phyloP scores from a whole-genome alignment of 129 eudicot genomes.

The Helianthus tuberosus region DNA sequence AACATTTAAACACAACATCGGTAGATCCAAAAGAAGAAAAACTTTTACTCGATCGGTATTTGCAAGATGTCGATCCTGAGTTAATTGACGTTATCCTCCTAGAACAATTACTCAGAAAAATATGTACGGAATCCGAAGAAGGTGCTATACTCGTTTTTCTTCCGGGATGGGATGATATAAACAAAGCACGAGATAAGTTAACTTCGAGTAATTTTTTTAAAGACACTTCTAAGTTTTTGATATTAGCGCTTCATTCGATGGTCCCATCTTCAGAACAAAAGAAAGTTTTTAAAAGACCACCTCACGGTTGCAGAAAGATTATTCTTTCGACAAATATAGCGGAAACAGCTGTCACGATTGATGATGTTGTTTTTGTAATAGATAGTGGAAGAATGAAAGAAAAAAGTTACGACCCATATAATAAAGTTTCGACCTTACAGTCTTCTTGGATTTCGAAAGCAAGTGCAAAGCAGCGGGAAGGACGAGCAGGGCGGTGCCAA shows the following conservation, averaged over 20 bases:
- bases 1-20: constrained; percentile 40
- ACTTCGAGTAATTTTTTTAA: constrained; percentile 52
- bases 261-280: constrained; percentile 85
- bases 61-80: constrained; percentile 65
- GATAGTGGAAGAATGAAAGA: constrained; percentile 98
- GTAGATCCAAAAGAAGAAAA: constrained; percentile 58
- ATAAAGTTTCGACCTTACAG: constrained; percentile 89
- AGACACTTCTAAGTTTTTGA: constrained; percentile 61
- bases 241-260: constrained; percentile 85
- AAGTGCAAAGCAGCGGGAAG: constrained; percentile 94
- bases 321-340: constrained; percentile 96
- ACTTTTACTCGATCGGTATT: constrained; percentile 62
- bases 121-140: constrained; percentile 67
- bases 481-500: constrained; percentile 98
- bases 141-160: constrained; percentile 94
- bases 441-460: constrained; percentile 96
- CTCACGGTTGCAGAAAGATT: constrained; percentile 84
- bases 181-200: constrained; percentile 69
- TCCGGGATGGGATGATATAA: constrained; percentile 99
- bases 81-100: constrained; percentile 73
- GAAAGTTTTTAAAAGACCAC: constrained; percentile 75
- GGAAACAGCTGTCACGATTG: constrained; percentile 94
- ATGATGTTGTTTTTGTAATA: constrained; percentile 93
- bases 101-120: constrained; percentile 69
- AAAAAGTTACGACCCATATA: constrained; percentile 89